Evolutionary conservation across 371 early-diverging fungal species (phyloP).

Genomic region (Conidiobolus incongruus): DNA sequence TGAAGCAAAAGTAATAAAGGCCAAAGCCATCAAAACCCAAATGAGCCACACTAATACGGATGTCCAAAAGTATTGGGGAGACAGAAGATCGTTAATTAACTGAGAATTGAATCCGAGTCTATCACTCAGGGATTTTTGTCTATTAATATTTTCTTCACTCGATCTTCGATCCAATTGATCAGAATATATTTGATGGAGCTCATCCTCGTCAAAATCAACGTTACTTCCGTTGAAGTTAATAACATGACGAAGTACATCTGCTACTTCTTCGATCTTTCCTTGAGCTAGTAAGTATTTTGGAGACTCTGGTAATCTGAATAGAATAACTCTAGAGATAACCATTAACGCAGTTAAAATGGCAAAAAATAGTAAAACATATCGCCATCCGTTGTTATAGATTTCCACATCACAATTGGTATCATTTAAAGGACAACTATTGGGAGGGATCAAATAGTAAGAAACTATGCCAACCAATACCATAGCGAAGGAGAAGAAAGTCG

Average conservation of each 20-base stretch:
- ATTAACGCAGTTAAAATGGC: constrained; percentile 37
- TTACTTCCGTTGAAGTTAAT: constrained; percentile 42
- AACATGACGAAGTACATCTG: constrained; percentile 41
- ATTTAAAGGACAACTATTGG: constrained; percentile 41
- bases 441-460: constrained; percentile 12
- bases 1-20: constrained; percentile 66
- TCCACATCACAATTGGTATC: constrained; percentile 18
- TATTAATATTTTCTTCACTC: too few relatives aligned
- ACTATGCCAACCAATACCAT: constrained; percentile 46
- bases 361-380: constrained; percentile 31
- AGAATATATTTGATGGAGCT: too few relatives aligned
- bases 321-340: constrained; percentile 41
- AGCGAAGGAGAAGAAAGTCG: constrained; percentile 65
- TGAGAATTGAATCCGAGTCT: too few relatives aligned
- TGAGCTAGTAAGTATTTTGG: constrained; percentile 55
- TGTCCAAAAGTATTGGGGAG: constrained; percentile 15
- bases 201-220: too few relatives aligned
- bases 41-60: constrained; percentile 48
- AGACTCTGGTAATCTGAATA: constrained; percentile 45
- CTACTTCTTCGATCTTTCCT: constrained; percentile 39
- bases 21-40: constrained; percentile 54
- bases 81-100: too few relatives aligned
- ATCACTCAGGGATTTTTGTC: too few relatives aligned
- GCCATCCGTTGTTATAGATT: constrained; percentile 48
- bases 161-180: too few relatives aligned